A percentile compares a stretch with the other conserved stretches of the same genome.
Conservation (phyloP, 176 grass and related monocot genomes). For the Musa schizocarpa region DNA sequence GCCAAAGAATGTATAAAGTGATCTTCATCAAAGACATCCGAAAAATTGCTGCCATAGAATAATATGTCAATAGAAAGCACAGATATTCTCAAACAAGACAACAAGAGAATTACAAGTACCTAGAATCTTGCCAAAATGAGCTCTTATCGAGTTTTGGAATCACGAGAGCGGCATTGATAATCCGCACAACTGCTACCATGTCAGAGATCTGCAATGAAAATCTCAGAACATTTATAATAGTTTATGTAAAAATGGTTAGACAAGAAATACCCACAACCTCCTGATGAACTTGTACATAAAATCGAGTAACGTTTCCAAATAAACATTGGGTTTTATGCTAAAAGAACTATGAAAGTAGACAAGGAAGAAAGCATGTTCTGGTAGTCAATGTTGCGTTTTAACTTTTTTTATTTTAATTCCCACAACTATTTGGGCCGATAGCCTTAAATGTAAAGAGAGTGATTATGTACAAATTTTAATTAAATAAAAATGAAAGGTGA, state of each 20-base stretch:
- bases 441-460: too few relatives aligned
- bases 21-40: constrained; percentile 87
- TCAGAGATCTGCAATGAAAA: constrained; percentile 65
- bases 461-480: too few relatives aligned
- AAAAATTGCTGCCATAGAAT: constrained; percentile 56
- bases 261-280: too few relatives aligned
- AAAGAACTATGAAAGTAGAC: too few relatives aligned
- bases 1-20: constrained; percentile 62
- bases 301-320: too few relatives aligned
- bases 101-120: constrained; percentile 23
- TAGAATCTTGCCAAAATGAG: constrained; percentile 93
- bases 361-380: too few relatives aligned
- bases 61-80: neutral
- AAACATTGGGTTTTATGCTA: too few relatives aligned
- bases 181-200: constrained; percentile 75
- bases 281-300: too few relatives aligned
- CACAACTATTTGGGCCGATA: too few relatives aligned
- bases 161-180: constrained; percentile 82
- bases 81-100: neutral
- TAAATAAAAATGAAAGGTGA: too few relatives aligned
- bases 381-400: too few relatives aligned
- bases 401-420: too few relatives aligned
- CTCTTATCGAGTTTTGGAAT: constrained; percentile 95
- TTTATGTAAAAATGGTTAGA: neutral
- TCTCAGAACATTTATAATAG: neutral